Conservation (phyloP, 1,284 basidiomycete genomes). For the Mycena sp. region DNA sequence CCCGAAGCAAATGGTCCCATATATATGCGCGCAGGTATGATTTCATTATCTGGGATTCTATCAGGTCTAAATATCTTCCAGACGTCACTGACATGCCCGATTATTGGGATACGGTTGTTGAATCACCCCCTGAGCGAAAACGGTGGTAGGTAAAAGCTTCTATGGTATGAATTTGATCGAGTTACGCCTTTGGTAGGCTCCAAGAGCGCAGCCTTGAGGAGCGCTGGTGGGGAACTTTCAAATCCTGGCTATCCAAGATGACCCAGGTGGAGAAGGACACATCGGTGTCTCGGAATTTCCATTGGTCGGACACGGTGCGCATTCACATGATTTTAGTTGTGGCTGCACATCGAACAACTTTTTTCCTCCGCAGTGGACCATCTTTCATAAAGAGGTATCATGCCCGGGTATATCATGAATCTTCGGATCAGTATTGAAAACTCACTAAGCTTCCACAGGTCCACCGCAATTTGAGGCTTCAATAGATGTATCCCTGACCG, state of each 20-base stretch:
- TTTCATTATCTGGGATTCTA: neutral
- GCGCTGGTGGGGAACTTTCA: slow-evolving; percentile 36
- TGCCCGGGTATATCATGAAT: slow-evolving; percentile 4
- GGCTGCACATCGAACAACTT: too few species aligned
- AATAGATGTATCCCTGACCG: slow-evolving; percentile 13
- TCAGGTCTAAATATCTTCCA: neutral
- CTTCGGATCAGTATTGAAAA: too few species aligned
- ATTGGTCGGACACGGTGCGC: slow-evolving; percentile 28
- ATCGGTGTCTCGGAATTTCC: slow-evolving; percentile 18
- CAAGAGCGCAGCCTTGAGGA: slow-evolving; percentile 29
- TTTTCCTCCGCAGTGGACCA: too few species aligned
- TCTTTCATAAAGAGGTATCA: slow-evolving; percentile 28
- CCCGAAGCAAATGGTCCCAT: slow-evolving; percentile 33
- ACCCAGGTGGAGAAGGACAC: slow-evolving; percentile 20
- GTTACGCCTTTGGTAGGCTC: slow-evolving; percentile 8
- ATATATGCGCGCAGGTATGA: slow-evolving; percentile 35
- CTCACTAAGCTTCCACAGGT: too few species aligned
- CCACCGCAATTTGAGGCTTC: slow-evolving; percentile 13
- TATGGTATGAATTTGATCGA: neutral
- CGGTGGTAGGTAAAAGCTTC: slow-evolving; percentile 8
- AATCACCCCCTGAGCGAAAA: slow-evolving; percentile 30
- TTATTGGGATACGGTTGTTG: slow-evolving; percentile 32
- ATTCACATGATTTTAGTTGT: neutral
- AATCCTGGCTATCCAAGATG: slow-evolving; percentile 32
- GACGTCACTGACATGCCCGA: slow-evolving; percentile 31